phyloP scores from a whole-genome alignment of 2,329 filamentous ascomycete species.

The Alternaria brassicae region DNA sequence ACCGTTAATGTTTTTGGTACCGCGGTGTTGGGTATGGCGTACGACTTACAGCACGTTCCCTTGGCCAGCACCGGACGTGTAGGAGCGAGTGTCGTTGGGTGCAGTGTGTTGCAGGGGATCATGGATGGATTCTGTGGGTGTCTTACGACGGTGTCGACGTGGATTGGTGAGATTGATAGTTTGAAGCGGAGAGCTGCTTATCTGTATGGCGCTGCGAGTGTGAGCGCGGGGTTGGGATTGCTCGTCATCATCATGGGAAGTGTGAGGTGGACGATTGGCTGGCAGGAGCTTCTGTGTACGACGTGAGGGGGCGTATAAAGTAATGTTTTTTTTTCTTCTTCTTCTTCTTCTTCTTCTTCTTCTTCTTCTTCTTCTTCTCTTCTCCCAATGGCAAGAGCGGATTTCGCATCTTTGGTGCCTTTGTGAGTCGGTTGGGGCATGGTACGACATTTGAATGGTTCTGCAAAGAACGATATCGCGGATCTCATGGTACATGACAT shows the following conservation, averaged over 20 bases:
- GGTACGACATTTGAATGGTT: neutral
- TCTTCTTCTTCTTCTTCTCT: too few relatives aligned
- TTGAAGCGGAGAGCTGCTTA: slow-evolving; percentile 65
- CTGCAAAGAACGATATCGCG: neutral
- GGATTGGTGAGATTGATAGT: slow-evolving; percentile 54
- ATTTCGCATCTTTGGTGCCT: neutral
- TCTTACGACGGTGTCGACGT: slow-evolving; percentile 58
- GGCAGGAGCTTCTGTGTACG: slow-evolving; percentile 19
- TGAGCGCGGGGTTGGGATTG: slow-evolving; percentile 64
- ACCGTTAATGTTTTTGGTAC: slow-evolving; percentile 80
- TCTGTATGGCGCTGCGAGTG: slow-evolving; percentile 69
- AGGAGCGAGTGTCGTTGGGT: slow-evolving; percentile 52
- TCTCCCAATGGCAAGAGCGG: neutral
- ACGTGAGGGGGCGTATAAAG: neutral
- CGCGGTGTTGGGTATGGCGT: slow-evolving; percentile 75
- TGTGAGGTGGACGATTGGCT: slow-evolving; percentile 69
- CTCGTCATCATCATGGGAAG: slow-evolving; percentile 78
- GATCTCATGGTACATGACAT: neutral
- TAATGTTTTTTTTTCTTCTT: neutral
- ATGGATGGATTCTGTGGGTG: slow-evolving; percentile 59
- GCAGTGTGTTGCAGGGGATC: slow-evolving; percentile 57
- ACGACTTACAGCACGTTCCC: slow-evolving; percentile 75
- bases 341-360: too few relatives aligned
- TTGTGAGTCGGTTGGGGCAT: neutral
- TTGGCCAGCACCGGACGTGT: slow-evolving; percentile 53